These are phyloP conservation scores for Centaurea solstitialis DNA, from an alignment of 129 eudicot species.

Conservation along the genomic window DNA sequence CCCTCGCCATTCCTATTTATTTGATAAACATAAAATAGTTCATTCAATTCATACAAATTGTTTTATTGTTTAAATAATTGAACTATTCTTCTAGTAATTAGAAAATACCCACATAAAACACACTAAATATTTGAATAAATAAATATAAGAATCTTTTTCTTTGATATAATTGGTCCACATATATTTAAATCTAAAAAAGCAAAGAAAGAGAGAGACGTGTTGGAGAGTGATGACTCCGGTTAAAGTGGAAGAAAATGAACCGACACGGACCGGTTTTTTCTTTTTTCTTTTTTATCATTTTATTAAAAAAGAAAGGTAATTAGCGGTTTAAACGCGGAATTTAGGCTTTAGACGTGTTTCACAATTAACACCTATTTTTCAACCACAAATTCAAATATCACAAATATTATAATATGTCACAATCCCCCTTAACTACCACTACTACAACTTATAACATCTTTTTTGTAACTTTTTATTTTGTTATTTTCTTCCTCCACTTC, in stretches of 20 bases:
- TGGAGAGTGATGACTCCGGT: neutral
- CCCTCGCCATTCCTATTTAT: too few species aligned
- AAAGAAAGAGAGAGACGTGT: conserved; percentile 26
- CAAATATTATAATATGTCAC: conserved; percentile 22
- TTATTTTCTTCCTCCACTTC: neutral
- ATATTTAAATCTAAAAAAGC: neutral
- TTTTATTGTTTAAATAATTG: too few species aligned
- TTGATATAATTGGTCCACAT: conserved; percentile 27
- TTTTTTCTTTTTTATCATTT: neutral
- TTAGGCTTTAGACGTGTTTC: conserved; percentile 35
- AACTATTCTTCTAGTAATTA: too few species aligned
- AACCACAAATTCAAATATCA: too few species aligned
- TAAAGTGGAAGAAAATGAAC: conserved; percentile 31
- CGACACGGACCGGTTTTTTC: conserved; percentile 28
- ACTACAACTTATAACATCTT: conserved; percentile 19
- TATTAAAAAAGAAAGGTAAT: conserved; percentile 1
- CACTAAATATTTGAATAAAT: neutral
- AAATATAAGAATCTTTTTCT: conserved; percentile 22
- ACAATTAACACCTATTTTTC: conserved; percentile 24
- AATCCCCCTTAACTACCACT: conserved; percentile 36
- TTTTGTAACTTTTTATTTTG: neutral
- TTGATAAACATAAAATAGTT: too few species aligned
- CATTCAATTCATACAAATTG: too few species aligned
- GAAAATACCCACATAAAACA: neutral
- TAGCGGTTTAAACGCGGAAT: conserved; percentile 46